Evolutionary conservation across 139 green algal species (phyloP).

Genomic region (Chlorella ohadii): DNA sequence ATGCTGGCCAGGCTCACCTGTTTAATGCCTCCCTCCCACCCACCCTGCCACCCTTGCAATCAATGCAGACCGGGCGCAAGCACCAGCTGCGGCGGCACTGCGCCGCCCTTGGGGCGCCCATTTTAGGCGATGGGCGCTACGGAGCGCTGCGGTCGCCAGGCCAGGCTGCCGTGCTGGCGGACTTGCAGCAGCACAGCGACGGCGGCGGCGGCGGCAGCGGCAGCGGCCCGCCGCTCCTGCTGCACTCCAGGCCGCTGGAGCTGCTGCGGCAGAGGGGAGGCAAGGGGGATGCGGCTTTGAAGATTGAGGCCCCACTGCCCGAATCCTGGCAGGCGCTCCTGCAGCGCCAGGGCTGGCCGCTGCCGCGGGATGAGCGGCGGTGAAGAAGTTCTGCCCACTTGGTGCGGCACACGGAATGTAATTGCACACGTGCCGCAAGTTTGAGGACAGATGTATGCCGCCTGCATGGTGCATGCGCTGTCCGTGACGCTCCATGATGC

Average conservation of each 20-base stretch:
- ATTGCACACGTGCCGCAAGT: not conserved
- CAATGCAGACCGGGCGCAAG: slow-evolving; percentile 49
- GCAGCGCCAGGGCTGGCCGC: slow-evolving; percentile 31
- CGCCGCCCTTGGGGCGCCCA: slow-evolving; percentile 43
- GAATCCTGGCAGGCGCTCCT: slow-evolving; percentile 17
- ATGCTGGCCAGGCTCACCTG: not conserved
- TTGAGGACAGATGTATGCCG: too few relatives aligned
- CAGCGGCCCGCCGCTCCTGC: slow-evolving; percentile 22
- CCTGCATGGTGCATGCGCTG: too few relatives aligned
- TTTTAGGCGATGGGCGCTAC: slow-evolving; percentile 57
- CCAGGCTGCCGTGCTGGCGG: slow-evolving; percentile 14
- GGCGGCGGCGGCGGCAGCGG: not conserved
- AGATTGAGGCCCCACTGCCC: slow-evolving; percentile 10
- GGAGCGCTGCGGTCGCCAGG: not conserved
- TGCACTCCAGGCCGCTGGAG: slow-evolving; percentile 42
- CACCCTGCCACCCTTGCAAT: not conserved
- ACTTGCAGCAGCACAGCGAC: not conserved
- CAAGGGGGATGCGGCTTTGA: not conserved
- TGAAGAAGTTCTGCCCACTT: too few relatives aligned
- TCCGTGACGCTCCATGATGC: too few relatives aligned
- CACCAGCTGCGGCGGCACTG: slow-evolving; percentile 65
- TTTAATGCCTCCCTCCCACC: not conserved
- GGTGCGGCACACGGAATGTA: not conserved
- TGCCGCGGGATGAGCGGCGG: not conserved
- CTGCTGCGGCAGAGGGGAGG: not conserved